These are phyloP conservation scores for Lojkania enalia DNA, from an alignment of 2,329 filamentous ascomycete species.

Conservation along the genomic window DNA sequence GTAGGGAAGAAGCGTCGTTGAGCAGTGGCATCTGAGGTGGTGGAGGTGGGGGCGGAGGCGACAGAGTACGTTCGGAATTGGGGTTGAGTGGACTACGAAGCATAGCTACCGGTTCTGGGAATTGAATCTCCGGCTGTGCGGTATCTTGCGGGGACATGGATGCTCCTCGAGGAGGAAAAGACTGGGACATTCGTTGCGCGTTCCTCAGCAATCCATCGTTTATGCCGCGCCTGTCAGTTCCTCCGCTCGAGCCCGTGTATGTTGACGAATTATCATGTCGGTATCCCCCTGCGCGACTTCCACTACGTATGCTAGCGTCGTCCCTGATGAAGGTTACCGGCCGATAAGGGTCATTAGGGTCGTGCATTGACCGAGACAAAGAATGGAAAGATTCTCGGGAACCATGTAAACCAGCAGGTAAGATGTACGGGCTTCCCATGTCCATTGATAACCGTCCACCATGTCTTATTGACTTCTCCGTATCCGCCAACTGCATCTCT, in stretches of 20 bases:
- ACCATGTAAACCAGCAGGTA: constrained; percentile 77
- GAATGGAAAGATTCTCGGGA: constrained; percentile 88
- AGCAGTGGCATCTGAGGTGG: constrained; percentile 9
- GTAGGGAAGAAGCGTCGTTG: constrained; percentile 1
- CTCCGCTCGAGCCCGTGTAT: constrained; percentile 55
- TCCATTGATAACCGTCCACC: constrained; percentile 61
- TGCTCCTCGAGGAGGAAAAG: constrained; percentile 50
- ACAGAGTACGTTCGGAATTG: constrained; percentile 17
- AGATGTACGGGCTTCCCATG: constrained; percentile 83
- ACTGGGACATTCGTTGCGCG: constrained; percentile 61
- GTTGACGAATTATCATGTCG: constrained; percentile 52
- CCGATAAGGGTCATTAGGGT: constrained; percentile 84
- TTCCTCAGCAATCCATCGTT: constrained; percentile 59
- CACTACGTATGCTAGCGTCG: constrained; percentile 41
- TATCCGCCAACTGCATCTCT: constrained; percentile 63
- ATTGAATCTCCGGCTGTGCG: constrained; percentile 38
- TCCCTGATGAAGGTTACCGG: constrained; percentile 61
- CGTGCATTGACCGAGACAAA: constrained; percentile 73
- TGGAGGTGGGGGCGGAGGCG: constrained; percentile 17
- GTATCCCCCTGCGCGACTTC: constrained; percentile 23
- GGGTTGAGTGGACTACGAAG: constrained; percentile 39
- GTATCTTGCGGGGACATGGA: constrained; percentile 40
- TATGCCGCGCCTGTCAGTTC: constrained; percentile 51
- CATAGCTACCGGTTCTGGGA: constrained; percentile 35
- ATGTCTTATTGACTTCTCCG: constrained; percentile 44